Evolutionary conservation across 2,329 filamentous ascomycete genomes (phyloP), one percentile per base, ranked within the genome.

Genomic region (Alternaria conjuncta): DNA sequence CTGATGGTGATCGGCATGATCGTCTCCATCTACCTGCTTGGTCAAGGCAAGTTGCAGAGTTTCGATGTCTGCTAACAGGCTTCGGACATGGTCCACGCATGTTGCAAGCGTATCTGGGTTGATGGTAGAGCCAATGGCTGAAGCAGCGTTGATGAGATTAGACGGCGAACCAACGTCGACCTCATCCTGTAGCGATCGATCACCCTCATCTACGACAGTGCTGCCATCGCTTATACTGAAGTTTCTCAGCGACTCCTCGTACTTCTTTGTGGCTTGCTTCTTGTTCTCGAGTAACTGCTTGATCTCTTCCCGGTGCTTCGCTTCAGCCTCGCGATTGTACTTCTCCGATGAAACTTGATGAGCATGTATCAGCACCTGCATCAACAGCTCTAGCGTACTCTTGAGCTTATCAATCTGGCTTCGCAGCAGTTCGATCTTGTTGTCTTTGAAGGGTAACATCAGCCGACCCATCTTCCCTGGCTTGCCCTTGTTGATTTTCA

Each of bases 11-110:
- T 70, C 65, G 1, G 73, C 70, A 43, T 72, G 61, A 44, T 75
- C 79, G 28, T 81, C 73, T 6, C 82, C 82, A 45, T 79, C 71
- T 26, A 79, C 77, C 56, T 82, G 77, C 62, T 79, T 75, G 26
- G 75, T 71, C 54, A 84, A 78, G 15, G 60, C 69, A 25, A 70
- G 50, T 20, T 76, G 71, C 20, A 76, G 21, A 1, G 49, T 65
- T 25, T 74, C 68, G 12, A 76, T 71, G 49, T 73, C 61, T 54
- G 67, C 51, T 15, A 77, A 30, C 5, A 77, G 57, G 28, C 28
- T 67, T 13, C 62, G 66, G 11, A 77, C 58, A 57, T 76, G 72
- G n/a, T 71, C 46, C 2, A 72, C 68, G 15, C 74, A 77, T 53
- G 64, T 64, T n/a, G 56, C 67, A 11, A 77, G 64, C 10, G 64